Evolutionary conservation across 805 yeast species (phyloP), one percentile per base, ranked within the genome.

Genomic region (Saccharomyces eubayanus): DNA sequence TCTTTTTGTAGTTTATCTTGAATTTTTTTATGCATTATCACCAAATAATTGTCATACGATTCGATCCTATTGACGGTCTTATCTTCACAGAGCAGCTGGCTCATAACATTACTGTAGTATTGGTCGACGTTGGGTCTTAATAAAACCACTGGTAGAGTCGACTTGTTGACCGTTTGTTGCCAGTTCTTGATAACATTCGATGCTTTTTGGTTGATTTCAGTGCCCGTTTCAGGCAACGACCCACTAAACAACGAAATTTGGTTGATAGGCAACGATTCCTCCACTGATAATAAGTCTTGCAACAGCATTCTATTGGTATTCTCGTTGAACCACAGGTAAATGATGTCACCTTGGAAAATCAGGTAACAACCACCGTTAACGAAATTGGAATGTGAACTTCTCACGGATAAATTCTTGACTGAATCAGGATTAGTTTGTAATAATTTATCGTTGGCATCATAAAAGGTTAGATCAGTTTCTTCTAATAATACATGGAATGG

Each of bases 301-400:
- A 91, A 62, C 27, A 94, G 73, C 54, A 81, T 68, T 9, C 85
- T 81, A 59, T 85, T 83, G 0, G 87, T 87, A 46, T 81, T 78
- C 20, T 80, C 80, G 67, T 87, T 89, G 46, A 91, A 72, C 82
- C 87, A 85, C 40, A 91, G 72, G 51, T 74, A 75, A 3, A 83
- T 74, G 12, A 71, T 63, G 24, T 72, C 74, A 20, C 96, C 92
- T 62, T 88, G 81, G 72, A 87, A 90, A 21, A 86, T 69, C 48
- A 94, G 65, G 68, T 87, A 89, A 8, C 87, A 90, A 6, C 96
- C 95, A 46, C 89, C 89, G 51, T 78, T 82, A 72, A 52, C 80
- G 62, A 45, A 68, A 62, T 47, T 72, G 52, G 14, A 74, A 63
- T 24, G 79, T 59, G 62, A 55, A 49, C 61, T 59, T 46, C 66